Base-by-base conservation (phyloP, 352 stramenopile species). In the Pythium insidiosum region DNA sequence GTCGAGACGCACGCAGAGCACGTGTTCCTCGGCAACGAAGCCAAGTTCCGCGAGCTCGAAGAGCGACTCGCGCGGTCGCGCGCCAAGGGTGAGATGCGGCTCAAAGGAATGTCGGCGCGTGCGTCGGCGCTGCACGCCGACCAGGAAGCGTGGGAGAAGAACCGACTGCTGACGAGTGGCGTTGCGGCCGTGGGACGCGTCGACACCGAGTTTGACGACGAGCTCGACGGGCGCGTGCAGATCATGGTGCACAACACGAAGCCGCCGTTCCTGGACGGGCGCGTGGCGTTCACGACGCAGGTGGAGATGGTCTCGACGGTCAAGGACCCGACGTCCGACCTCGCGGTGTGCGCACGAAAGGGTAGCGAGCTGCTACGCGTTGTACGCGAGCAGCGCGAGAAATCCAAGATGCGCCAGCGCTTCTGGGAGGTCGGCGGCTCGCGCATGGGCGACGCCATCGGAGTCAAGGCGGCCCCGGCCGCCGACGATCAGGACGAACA, bases 351-450 rank as follows among this genome's bases (percentile, higher is more conserved):
- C 53, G 89, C 94, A 19, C 69, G 89, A 39, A 96, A 98, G 53
- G 96, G 96, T 23, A 97, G n/a, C n/a, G n/a, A n/a, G n/a, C n/a
- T n/a, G n/a, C n/a, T n/a, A n/a, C n/a, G n/a, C n/a, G n/a, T n/a
- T 80, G 77, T 91, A 41, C 65, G 79, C 6, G 77, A 93, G 36
- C 72, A 93, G 48, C 68, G 73, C 6, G 80, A 92, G 37, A 63
- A 66, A 0, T 85, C 81, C 39, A 97, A 97, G 47, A 98, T 99
- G 91, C 77, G 95, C 34, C 92, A 99, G 69, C 82, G 96, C 18
- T 99, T 99, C 67, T 99, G 96, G 97, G 96, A 99, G 56, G 53
- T 99, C 6, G 96, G 95, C 6, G 96, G 96, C 3, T 97, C 85
- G 20, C 80, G 90, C 25, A 99, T 99, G 95, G 96, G 96, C 18